Conservation (phyloP, 139 green algal species). For the Chlamydomonas sphaeroides region DNA sequence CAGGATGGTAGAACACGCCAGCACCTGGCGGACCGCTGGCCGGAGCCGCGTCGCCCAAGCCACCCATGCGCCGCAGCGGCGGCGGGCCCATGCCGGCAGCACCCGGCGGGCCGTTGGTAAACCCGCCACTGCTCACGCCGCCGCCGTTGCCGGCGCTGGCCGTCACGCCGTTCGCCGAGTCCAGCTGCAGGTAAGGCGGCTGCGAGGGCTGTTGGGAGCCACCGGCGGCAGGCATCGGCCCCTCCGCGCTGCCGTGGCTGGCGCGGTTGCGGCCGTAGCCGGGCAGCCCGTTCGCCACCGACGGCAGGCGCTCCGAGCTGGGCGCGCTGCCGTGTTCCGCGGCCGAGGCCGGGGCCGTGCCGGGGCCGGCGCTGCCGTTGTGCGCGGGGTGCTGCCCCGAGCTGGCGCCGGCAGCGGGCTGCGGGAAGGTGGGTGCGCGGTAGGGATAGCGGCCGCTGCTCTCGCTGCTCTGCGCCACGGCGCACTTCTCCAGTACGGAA, state of each 20-base stretch:
- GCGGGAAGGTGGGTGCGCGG: slow-evolving; percentile 18
- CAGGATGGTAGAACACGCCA: slow-evolving; percentile 6
- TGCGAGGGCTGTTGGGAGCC: too few species aligned
- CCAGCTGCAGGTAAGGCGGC: too few species aligned
- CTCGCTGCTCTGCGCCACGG: not conserved
- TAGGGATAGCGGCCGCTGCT: slow-evolving; percentile 30
- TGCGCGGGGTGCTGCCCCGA: slow-evolving; percentile 2
- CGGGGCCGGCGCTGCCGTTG: not conserved
- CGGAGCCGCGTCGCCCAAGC: too few species aligned
- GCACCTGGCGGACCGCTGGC: not conserved
- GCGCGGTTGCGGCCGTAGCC: not conserved
- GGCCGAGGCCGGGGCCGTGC: too few species aligned
- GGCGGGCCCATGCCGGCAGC: not conserved
- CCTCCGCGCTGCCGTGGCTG: not conserved
- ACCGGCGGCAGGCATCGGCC: too few species aligned
- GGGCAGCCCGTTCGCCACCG: not conserved
- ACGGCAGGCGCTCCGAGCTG: too few species aligned
- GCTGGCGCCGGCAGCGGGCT: not conserved
- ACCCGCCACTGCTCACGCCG: not conserved
- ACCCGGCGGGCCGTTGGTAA: not conserved
- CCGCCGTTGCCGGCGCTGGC: not conserved
- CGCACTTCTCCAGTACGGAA: slow-evolving; percentile 42
- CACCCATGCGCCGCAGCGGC: too few species aligned
- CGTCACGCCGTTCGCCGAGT: too few species aligned
- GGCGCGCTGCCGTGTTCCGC: not conserved